phyloP scores from a whole-genome alignment of 441 rosid genomes.

The Pelargonium exstipulatum region DNA sequence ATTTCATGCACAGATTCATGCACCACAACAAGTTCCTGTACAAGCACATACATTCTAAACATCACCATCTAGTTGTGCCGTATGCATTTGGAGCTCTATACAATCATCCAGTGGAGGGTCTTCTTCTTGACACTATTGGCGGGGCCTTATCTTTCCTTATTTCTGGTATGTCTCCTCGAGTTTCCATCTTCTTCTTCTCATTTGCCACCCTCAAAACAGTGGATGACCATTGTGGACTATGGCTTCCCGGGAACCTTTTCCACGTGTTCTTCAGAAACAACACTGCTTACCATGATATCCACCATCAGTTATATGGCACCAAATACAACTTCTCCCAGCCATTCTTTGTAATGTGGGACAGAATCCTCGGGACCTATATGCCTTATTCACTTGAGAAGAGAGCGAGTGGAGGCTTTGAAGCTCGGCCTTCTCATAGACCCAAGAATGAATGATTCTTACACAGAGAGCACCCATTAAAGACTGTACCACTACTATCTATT shows the following conservation, averaged over 20 bases:
- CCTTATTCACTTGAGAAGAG: conserved; percentile 78
- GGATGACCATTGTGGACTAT: conserved; percentile 85
- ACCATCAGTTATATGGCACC: conserved; percentile 84
- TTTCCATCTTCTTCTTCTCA: conserved; percentile 83
- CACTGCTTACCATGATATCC: conserved; percentile 87
- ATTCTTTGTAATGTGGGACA: conserved; percentile 86
- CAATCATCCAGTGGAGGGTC: conserved; percentile 80
- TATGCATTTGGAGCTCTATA: conserved; percentile 81
- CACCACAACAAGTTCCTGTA: conserved; percentile 86
- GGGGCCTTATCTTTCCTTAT: conserved; percentile 87
- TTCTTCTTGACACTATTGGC: conserved; percentile 78
- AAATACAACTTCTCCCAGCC: conserved; percentile 95
- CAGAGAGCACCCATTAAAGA: conserved; percentile 10
- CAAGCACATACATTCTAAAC: conserved; percentile 76
- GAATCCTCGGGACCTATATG: conserved; percentile 83
- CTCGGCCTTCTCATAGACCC: conserved; percentile 49
- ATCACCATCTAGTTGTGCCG: conserved; percentile 86
- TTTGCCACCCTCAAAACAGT: conserved; percentile 89
- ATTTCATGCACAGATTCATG: conserved; percentile 82
- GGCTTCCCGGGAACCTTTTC: conserved; percentile 94
- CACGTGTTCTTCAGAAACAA: conserved; percentile 79
- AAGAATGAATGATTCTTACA: conserved; percentile 33
- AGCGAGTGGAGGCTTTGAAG: conserved; percentile 68
- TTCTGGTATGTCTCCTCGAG: conserved; percentile 86
- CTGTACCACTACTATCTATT: conserved; percentile 20